phyloP scores from a whole-genome alignment of 2,329 filamentous ascomycete species.

The Alternaria incomplexa region DNA sequence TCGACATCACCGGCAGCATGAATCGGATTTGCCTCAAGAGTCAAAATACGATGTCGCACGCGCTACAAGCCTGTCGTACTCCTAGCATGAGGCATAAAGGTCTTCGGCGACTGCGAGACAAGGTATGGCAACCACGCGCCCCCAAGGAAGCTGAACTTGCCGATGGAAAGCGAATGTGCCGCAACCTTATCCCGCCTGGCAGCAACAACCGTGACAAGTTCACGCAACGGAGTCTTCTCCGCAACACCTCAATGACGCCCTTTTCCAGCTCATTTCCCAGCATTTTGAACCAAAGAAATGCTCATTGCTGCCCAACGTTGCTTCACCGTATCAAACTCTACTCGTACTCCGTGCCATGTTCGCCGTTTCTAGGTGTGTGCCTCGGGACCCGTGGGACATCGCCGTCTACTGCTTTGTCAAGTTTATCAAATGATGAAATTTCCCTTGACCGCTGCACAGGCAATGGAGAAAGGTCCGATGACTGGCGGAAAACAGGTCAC shows the following conservation, averaged over 20 bases:
- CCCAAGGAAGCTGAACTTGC: not conserved
- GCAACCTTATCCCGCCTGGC: not conserved
- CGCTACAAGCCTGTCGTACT: not conserved
- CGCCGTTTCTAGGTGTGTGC: not conserved
- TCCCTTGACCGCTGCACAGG: not conserved
- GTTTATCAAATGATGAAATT: not conserved
- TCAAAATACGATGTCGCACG: not conserved
- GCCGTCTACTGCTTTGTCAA: not conserved
- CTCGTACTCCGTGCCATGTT: not conserved
- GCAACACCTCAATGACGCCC: not conserved
- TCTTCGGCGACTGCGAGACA: not conserved
- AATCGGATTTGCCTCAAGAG: not conserved
- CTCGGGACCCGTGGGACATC: not conserved
- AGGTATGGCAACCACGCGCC: not conserved
- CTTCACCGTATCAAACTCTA: constrained; percentile 2
- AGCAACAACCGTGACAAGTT: not conserved
- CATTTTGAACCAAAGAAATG: not conserved
- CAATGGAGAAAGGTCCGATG: not conserved
- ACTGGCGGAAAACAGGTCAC: not conserved
- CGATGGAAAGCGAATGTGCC: constrained; percentile 3
- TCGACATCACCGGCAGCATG: not conserved
- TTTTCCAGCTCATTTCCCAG: not conserved
- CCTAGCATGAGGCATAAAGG: not conserved
- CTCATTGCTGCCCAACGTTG: constrained; percentile 2
- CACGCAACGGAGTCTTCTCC: constrained; percentile 3